A percentile compares a stretch with the other conserved stretches of the same genome.
Evolutionary conservation across 352 stramenopile species (phyloP).

Genomic region (Thraustotheca clavata): DNA sequence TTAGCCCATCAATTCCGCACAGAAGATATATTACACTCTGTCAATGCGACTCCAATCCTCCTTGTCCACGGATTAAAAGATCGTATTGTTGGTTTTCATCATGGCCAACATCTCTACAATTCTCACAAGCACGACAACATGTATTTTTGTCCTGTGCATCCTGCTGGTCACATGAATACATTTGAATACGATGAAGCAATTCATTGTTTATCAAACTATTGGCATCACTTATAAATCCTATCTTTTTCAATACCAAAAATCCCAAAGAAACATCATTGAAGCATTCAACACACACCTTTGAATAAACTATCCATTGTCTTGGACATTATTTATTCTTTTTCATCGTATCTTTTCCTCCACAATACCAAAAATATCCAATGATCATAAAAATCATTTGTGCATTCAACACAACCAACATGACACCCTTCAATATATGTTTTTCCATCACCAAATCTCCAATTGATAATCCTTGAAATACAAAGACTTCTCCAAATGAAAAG

Average conservation of each 20-base stretch:
- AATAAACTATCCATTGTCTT: not conserved
- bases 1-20: slow-evolving; percentile 12
- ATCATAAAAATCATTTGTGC: slow-evolving; percentile 3
- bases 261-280: not conserved
- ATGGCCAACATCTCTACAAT: not conserved
- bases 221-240: not conserved
- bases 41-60: slow-evolving; percentile 9
- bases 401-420: not conserved
- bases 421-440: not conserved
- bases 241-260: not conserved
- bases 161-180: slow-evolving; percentile 4
- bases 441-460: not conserved
- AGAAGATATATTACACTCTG: not conserved
- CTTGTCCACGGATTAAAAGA: slow-evolving; percentile 13
- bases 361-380: not conserved
- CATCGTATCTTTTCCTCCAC: not conserved
- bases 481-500: slow-evolving; percentile 7
- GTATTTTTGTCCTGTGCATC: not conserved
- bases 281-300: not conserved
- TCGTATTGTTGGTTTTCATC: slow-evolving; percentile 5
- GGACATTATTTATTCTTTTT: not conserved
- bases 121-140: not conserved
- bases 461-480: slow-evolving; percentile 2
- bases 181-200: not conserved
- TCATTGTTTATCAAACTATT: not conserved